phyloP scores from a whole-genome alignment of 805 yeast species.

The Metschnikowia gelsemii region DNA sequence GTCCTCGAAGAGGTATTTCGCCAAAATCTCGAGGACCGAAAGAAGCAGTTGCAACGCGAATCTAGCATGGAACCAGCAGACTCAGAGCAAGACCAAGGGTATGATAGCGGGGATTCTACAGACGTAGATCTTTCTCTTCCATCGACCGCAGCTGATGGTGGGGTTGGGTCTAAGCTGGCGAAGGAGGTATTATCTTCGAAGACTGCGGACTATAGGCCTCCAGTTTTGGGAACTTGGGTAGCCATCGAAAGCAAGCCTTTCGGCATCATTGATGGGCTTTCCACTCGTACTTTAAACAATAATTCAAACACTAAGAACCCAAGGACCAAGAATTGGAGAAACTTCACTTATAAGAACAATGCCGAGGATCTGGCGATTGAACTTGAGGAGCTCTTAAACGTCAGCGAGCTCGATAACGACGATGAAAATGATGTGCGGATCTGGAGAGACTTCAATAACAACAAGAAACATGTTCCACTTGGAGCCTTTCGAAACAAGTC shows the following conservation, averaged over 20 bases:
- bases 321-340: slow-evolving; percentile 24
- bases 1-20: slow-evolving; percentile 26
- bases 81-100: slow-evolving; percentile 37
- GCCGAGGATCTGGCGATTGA: slow-evolving; percentile 42
- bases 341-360: slow-evolving; percentile 19
- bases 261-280: slow-evolving; percentile 91
- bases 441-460: slow-evolving; percentile 46
- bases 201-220: slow-evolving; percentile 83
- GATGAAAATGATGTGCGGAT: slow-evolving; percentile 56
- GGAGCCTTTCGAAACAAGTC: slow-evolving; percentile 85
- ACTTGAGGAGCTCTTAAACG: slow-evolving; percentile 81
- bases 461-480: slow-evolving; percentile 61
- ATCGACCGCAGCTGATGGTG: slow-evolving; percentile 53
- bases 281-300: slow-evolving; percentile 72
- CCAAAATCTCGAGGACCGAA: slow-evolving; percentile 24
- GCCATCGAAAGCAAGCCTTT: slow-evolving; percentile 77
- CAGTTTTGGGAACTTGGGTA: slow-evolving; percentile 89
- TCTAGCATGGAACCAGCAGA: slow-evolving; percentile 20
- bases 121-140: slow-evolving; percentile 90
- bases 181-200: slow-evolving; percentile 90
- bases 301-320: slow-evolving; percentile 15
- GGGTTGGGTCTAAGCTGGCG: slow-evolving; percentile 71
- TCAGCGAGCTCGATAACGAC: slow-evolving; percentile 79
- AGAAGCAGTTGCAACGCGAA: slow-evolving; percentile 15
- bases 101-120: slow-evolving; percentile 82